A percentile compares a stretch with the other conserved stretches of the same genome.
Conservation (phyloP, 2,329 filamentous ascomycete species). For the Arachnomyces sp. region DNA sequence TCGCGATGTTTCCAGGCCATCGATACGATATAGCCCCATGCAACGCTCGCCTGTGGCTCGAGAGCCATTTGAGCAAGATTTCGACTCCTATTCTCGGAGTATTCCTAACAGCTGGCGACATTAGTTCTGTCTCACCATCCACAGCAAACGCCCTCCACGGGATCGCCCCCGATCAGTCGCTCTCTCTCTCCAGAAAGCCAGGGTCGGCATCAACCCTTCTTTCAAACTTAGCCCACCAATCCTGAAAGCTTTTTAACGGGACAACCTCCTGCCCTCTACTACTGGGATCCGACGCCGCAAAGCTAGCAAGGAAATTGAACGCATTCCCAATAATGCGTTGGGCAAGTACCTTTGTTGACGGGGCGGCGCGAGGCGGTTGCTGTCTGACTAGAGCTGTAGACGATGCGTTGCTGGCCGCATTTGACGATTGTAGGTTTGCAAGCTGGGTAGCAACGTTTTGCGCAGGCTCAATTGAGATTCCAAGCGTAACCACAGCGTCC, state of each 20-base stretch:
- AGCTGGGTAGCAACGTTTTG: constrained; percentile 63
- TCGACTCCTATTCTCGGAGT: no score
- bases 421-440: constrained; percentile 43
- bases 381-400: constrained; percentile 19
- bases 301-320: constrained; percentile 91
- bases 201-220: constrained; percentile 76
- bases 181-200: constrained; percentile 71
- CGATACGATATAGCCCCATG: no score
- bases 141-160: no score
- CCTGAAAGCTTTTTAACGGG: constrained; percentile 87
- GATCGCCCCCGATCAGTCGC: constrained; percentile 20
- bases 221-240: constrained; percentile 98
- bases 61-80: no score
- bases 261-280: constrained; percentile 68
- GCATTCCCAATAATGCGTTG: constrained; percentile 94
- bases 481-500: constrained; percentile 57
- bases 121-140: constrained; percentile 1
- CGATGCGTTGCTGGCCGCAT: constrained; percentile 19
- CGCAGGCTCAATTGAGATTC: constrained; percentile 71
- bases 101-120: neutral
- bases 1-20: no score
- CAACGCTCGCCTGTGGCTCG: no score
- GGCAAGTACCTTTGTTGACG: constrained; percentile 69
- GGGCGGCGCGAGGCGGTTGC: constrained; percentile 27
- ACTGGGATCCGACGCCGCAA: constrained; percentile 54